Evolutionary conservation across 768 basidiomycete species (phyloP).

Genomic region (Boletellus sp.): DNA sequence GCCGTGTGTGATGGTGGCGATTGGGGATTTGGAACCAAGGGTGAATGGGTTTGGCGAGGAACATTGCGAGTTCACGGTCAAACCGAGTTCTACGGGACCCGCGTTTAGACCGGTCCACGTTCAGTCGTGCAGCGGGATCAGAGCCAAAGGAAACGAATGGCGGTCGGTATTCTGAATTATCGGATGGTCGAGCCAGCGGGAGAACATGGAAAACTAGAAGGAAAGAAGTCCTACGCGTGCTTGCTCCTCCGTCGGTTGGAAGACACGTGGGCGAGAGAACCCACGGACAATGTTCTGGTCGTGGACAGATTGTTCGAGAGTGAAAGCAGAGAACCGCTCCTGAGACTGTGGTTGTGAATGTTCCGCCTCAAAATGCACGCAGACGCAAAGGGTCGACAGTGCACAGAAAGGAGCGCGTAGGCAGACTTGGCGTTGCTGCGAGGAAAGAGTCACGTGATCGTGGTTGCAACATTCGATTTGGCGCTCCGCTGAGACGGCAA

Average conservation of each 20-base stretch:
- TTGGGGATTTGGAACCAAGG: constrained; percentile 2
- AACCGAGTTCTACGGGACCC: constrained; percentile 2
- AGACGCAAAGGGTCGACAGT: no score
- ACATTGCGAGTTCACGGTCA: constrained; percentile 8
- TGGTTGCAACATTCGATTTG: no score
- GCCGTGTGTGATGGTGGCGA: constrained; percentile 10
- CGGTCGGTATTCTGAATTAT: constrained; percentile 14
- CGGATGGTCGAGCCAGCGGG: constrained; percentile 10
- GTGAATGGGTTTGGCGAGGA: neutral
- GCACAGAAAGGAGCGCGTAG: no score
- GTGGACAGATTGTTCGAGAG: constrained; percentile 9
- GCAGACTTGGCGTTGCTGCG: no score
- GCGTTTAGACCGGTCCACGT: constrained; percentile 4
- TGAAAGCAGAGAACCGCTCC: constrained; percentile 13
- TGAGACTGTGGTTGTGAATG: constrained; percentile 29
- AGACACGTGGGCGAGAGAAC: constrained; percentile 11
- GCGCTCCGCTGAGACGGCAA: no score
- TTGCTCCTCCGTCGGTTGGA: constrained; percentile 9
- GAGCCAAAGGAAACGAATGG: constrained; percentile 1
- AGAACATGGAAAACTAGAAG: constrained; percentile 6
- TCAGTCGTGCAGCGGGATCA: neutral
- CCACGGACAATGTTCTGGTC: constrained; percentile 13
- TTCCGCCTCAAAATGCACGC: no score
- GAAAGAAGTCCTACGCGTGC: constrained; percentile 8
- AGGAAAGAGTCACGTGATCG: no score